Percentiles rank a stretch among this genome's conserved stretches.
These are phyloP conservation scores for Candida ascalaphidarum DNA, from an alignment of 805 yeast species.

Conservation along the genomic window DNA sequence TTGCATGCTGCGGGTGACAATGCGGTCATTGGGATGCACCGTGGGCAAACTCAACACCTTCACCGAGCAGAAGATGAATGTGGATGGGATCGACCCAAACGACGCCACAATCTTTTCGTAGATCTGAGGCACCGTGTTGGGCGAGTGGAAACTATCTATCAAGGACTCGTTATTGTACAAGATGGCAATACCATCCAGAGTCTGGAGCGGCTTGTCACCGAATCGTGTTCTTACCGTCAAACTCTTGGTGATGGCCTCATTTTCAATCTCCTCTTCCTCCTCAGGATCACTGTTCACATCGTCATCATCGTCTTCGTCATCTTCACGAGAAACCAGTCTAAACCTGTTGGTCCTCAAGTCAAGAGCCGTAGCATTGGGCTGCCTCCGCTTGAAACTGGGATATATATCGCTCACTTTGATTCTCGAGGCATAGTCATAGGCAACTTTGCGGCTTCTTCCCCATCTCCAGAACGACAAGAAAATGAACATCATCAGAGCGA, in stretches of 20 bases:
- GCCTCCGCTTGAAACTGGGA: slow-evolving; percentile 12
- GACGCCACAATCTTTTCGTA: slow-evolving; percentile 27
- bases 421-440: slow-evolving; percentile 25
- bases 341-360: slow-evolving; percentile 7
- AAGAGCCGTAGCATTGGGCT: slow-evolving; percentile 5
- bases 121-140: slow-evolving; percentile 38
- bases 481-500: slow-evolving; percentile 26
- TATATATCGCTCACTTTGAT: slow-evolving; percentile 27
- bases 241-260: too few species aligned
- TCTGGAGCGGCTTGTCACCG: slow-evolving; percentile 10
- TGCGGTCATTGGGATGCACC: slow-evolving; percentile 29
- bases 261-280: background rate
- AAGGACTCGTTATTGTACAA: slow-evolving; percentile 31
- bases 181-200: slow-evolving; percentile 31
- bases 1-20: slow-evolving; percentile 30
- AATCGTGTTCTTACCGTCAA: slow-evolving; percentile 9
- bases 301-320: slow-evolving; percentile 1
- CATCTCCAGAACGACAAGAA: slow-evolving; percentile 43
- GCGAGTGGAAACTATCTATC: slow-evolving; percentile 24
- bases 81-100: slow-evolving; percentile 35
- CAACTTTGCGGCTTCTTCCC: slow-evolving; percentile 31
- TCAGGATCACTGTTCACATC: slow-evolving; percentile 1
- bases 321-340: background rate
- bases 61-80: slow-evolving; percentile 36
- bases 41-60: slow-evolving; percentile 35